Percentiles rank a stretch among this genome's conserved stretches.
phyloP scores from a whole-genome alignment of 106 monocot species.

The Xerophyta viscosa region DNA sequence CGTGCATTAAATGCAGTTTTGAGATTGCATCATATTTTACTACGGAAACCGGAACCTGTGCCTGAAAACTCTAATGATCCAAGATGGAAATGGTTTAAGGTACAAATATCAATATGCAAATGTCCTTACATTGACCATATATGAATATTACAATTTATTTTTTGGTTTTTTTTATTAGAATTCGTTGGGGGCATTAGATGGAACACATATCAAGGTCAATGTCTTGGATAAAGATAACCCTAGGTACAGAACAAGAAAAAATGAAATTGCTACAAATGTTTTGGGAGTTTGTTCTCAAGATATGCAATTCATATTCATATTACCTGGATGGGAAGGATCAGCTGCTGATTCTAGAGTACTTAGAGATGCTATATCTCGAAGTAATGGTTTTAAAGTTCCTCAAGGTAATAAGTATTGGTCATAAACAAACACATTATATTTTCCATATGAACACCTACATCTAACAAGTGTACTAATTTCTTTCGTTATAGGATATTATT shows the following conservation, averaged over 20 bases:
- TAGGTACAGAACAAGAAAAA: not conserved
- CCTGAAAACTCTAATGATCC: not conserved
- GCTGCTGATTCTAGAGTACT: not conserved
- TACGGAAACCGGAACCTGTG: not conserved
- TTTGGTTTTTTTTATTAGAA: not conserved
- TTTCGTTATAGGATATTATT: not conserved
- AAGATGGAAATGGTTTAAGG: slow-evolving; percentile 3
- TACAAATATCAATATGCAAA: not conserved
- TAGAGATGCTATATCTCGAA: slow-evolving; percentile 1
- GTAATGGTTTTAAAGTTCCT: slow-evolving; percentile 3
- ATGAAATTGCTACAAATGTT: slow-evolving; percentile 4
- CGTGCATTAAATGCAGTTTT: not conserved
- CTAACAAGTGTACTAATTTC: too few relatives aligned
- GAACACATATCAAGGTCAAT: not conserved
- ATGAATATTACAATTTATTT: not conserved
- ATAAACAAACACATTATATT: not conserved
- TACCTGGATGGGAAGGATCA: slow-evolving; percentile 5
- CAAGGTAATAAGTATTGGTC: not conserved
- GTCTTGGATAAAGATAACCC: not conserved
- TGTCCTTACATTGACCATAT: not conserved
- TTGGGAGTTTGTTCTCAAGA: slow-evolving; percentile 9
- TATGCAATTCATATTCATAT: slow-evolving; percentile 7
- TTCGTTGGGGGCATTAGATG: slow-evolving; percentile 2
- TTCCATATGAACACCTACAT: not conserved
- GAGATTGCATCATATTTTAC: not conserved